Evolutionary conservation across 129 eudicot genomes (phyloP).

Genomic region (Heracleum sosnowskyi): DNA sequence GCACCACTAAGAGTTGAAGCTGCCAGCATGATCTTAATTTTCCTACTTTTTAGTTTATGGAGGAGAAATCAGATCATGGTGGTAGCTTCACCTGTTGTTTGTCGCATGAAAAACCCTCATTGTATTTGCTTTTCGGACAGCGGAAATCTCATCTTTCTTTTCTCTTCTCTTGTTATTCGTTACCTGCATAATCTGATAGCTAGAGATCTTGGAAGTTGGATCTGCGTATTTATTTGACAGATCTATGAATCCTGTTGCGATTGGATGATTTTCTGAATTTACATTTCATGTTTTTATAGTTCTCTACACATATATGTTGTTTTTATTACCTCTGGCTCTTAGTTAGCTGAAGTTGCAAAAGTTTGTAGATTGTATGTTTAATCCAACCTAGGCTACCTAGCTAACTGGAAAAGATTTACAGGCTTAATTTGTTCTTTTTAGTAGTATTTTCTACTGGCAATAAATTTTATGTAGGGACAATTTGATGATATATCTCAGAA

Average conservation of each 20-base stretch:
- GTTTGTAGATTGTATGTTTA: not conserved
- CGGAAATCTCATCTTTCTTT: not conserved
- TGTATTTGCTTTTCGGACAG: not conserved
- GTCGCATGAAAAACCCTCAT: conserved; percentile 19
- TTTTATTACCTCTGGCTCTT: no score
- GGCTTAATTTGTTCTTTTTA: no score
- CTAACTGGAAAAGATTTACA: no score
- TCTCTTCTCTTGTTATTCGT: not conserved
- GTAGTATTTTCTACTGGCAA: not conserved
- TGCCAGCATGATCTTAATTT: conserved; percentile 40
- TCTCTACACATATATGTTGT: no score
- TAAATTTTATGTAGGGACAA: not conserved
- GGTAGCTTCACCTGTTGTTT: conserved; percentile 44
- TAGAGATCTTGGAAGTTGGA: not conserved
- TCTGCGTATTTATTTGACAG: not conserved
- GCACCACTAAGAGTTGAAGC: conserved; percentile 32
- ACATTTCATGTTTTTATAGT: not conserved
- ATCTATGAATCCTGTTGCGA: not conserved
- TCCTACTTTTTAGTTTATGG: conserved; percentile 6
- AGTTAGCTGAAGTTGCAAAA: not conserved
- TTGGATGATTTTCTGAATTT: not conserved
- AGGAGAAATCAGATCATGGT: conserved; percentile 38
- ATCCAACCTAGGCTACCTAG: not conserved
- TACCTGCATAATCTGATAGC: not conserved
- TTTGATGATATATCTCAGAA: not conserved